Base-by-base conservation (phyloP, 1,139 yeast genomes). In the Geotrichum restrictum region DNA sequence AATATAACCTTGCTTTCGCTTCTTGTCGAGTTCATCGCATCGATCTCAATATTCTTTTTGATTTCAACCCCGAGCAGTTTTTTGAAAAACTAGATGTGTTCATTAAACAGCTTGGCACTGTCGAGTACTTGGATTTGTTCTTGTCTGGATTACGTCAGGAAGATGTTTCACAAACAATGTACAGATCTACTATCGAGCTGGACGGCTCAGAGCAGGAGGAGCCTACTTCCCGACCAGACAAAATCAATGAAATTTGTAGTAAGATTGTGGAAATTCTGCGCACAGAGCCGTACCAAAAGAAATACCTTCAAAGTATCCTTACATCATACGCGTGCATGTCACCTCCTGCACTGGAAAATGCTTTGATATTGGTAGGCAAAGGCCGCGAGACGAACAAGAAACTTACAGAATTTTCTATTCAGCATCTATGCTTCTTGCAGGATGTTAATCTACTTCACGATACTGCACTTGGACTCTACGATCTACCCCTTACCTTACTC, bases 321-420 rank as follows among this genome's bases (percentile, higher is more conserved):
- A 93, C 98, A 2, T 95, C 97, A 0, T 87, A 85, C 65, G 96
- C 96, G 0, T 88, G 96, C 67, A 88, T 88, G 70, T 80, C 79
- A 46, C 98, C 98, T 2, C 88, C 97, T 11, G 88, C 87, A 62
- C 75, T 89, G 53, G 79, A 75, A 37, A 84, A 82, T 40, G 98
- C 97, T 0, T 76, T 94, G 56, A 66, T 64, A 24, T 71, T 88
- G 51, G 82, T 88, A 55, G 77, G 83, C 1, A 64, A 77, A 0
- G 72, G 79, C 57, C 45, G 60, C 11, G 46, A 48, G 24, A 48
- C 60, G 8, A 68, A 74, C 42, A 57, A 58, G 13, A 60, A 57
- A 13, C 79, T 77, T 41, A 70, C 70, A n/a, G 73, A 72, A 18
- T 79, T 79, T 58, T 79, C 78, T 34, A 81, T 91, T 34, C 82